Conservation (phyloP, 225 moss, liverwort and hornwort genomes). For the Thuidium tamariscinum region DNA sequence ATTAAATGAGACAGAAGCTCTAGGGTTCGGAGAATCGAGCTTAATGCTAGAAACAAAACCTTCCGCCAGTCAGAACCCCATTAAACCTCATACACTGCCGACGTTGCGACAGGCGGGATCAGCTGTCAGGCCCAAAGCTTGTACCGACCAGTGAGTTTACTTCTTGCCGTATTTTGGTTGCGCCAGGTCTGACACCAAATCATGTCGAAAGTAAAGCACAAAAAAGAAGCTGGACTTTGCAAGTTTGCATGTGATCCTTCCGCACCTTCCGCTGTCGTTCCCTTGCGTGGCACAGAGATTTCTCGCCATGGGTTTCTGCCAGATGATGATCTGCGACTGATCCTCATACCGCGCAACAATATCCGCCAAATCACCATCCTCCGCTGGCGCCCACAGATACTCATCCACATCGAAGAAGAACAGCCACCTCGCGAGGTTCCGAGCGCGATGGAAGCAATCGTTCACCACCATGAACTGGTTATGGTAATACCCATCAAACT, state of each 20-base stretch:
- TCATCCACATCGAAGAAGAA: constrained; percentile 96
- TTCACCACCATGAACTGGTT: constrained; percentile 80
- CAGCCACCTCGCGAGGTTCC: constrained; percentile 49
- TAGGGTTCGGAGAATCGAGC: background rate
- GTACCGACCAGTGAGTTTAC: background rate
- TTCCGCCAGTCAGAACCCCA: background rate
- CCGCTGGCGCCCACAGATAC: constrained; percentile 50
- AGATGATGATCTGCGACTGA: constrained; percentile 39
- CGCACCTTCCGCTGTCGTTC: background rate
- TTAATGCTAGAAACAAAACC: background rate
- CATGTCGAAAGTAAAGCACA: background rate
- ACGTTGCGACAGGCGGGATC: background rate
- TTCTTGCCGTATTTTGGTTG: background rate
- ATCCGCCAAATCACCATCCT: background rate
- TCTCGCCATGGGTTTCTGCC: constrained; percentile 59
- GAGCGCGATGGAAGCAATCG: constrained; percentile 71
- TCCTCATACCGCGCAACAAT: constrained; percentile 18
- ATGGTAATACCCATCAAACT: constrained; percentile 68
- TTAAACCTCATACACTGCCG: background rate
- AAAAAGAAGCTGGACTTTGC: background rate
- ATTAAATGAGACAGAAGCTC: background rate
- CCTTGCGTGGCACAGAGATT: constrained; percentile 11
- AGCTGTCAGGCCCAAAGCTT: background rate
- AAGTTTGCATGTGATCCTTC: background rate
- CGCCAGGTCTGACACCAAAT: background rate